Base-by-base conservation (phyloP, 768 basidiomycete genomes). In the Naganishia onofrii region DNA sequence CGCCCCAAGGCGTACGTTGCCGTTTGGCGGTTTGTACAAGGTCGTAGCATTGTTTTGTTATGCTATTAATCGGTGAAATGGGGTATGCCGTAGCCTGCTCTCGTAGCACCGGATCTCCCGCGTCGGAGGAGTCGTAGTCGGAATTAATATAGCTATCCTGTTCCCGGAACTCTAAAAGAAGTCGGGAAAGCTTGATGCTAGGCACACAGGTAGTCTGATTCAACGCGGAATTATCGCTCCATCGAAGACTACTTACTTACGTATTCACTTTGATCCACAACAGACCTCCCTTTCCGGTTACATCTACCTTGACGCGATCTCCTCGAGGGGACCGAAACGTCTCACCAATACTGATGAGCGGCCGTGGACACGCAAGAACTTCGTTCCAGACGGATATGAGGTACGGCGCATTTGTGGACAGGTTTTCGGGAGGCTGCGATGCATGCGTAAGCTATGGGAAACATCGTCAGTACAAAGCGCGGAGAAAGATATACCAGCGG, bases 251-350 rank as follows among this genome's bases (percentile, higher is more conserved):
- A n/a, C n/a, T 13, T 21, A 86, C 89, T 77, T 76, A 92, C 92
- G 92, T 93, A 81, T 93, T 93, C 42, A 93, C 86, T 74, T 91
- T 85, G 48, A 91, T 87, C 93, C 93, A 95, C 3, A 83, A 82
- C 28, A 85, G 82, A 0, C 92, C 92, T 52, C 87, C 85, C 26
- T 90, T 87, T 1, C 88, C 88, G 17, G 93, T 87, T 17, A 93
- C 84, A 75, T 94, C 92, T 0, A 94, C 88, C 74, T 93, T 93
- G 51, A 88, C 71, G 0, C 51, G 64, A 10, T 71, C 60, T 36
- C n/a, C 19, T 31, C 70, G 23, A 34, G 68, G 46, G 55, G 68
- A 28, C 71, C 74, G 17, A 74, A 60, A 12, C 58, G 32, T 57
- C 75, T 75, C 13, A 51, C 87, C 87, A 23, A 93, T 82, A 0